A percentile compares a stretch with the other conserved stretches of the same genome.
These are phyloP conservation scores for Leccinum proliferum DNA, from an alignment of 1,284 basidiomycete genomes.

Conservation along the genomic window DNA sequence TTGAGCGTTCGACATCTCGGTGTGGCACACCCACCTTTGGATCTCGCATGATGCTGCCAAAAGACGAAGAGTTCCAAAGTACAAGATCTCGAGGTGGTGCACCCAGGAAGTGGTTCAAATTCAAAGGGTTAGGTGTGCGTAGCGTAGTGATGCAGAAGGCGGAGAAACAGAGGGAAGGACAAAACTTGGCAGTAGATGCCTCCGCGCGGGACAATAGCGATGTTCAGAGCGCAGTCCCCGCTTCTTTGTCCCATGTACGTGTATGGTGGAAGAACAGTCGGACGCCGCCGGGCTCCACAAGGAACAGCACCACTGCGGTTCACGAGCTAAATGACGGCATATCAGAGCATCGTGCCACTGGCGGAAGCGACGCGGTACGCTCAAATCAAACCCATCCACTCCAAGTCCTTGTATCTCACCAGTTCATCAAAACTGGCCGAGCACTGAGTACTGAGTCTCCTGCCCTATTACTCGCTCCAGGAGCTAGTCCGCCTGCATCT, in stretches of 20 bases:
- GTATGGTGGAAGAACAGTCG: slow-evolving; percentile 28
- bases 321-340: slow-evolving; percentile 10
- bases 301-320: slow-evolving; percentile 4
- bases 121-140: slow-evolving; percentile 27
- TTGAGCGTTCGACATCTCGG: slow-evolving; percentile 34
- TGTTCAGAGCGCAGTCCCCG: neutral
- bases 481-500: slow-evolving; percentile 7
- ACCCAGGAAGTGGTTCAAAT: slow-evolving; percentile 27
- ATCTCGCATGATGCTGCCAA: slow-evolving; percentile 34
- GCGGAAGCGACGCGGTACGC: slow-evolving; percentile 11
- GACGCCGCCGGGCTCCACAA: slow-evolving; percentile 13
- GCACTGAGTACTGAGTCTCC: slow-evolving; percentile 19
- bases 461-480: slow-evolving; percentile 1
- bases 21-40: slow-evolving; percentile 57
- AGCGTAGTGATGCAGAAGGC: slow-evolving; percentile 19
- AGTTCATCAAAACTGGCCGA: slow-evolving; percentile 19
- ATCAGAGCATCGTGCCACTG: slow-evolving; percentile 3
- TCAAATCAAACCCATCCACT: slow-evolving; percentile 14
- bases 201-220: slow-evolving; percentile 8
- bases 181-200: slow-evolving; percentile 1
- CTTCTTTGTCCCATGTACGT: slow-evolving; percentile 18
- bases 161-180: slow-evolving; percentile 20
- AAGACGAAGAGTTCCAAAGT: slow-evolving; percentile 23
- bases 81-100: slow-evolving; percentile 10
- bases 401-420: slow-evolving; percentile 19